These are phyloP conservation scores for Ophidiomyces ophidiicola DNA, from an alignment of 2,329 filamentous ascomycete genomes.

Conservation along the genomic window DNA sequence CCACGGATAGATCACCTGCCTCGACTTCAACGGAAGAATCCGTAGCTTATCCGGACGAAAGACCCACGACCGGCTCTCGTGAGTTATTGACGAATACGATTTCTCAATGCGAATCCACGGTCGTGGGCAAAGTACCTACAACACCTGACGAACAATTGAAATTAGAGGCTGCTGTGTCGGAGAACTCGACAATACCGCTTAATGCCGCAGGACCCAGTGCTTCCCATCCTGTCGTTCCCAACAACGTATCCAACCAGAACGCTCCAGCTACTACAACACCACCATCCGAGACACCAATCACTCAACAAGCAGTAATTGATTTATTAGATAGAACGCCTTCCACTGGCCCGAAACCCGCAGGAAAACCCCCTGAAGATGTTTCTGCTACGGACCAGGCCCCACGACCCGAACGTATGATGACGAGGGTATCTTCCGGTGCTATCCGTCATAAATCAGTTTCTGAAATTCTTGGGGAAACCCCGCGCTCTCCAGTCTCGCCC, in stretches of 20 bases:
- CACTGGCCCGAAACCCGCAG: not conserved
- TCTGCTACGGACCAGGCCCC: constrained; percentile 18
- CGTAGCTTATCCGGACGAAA: constrained; percentile 9
- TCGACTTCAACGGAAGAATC: constrained; percentile 15
- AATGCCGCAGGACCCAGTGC: not conserved
- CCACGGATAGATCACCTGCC: constrained; percentile 13
- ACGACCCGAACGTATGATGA: constrained; percentile 49
- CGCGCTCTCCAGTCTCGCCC: constrained; percentile 21
- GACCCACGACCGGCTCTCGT: not conserved
- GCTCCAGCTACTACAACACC: not conserved
- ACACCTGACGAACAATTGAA: constrained; percentile 50
- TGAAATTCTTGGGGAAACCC: constrained; percentile 54
- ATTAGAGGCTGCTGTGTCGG: constrained; percentile 42
- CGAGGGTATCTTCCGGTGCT: constrained; percentile 56
- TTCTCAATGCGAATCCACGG: constrained; percentile 17
- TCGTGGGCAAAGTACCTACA: constrained; percentile 29
- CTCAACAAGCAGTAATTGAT: not conserved
- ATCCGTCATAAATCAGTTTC: constrained; percentile 61
- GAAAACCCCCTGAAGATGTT: not conserved
- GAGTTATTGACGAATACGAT: too few relatives aligned
- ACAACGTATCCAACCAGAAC: not conserved
- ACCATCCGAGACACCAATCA: constrained; percentile 3
- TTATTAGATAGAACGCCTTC: not conserved
- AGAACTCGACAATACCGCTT: constrained; percentile 16
- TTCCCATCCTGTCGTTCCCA: not conserved